These are phyloP conservation scores for Rhizophora apiculata DNA, from an alignment of 345 rosid genomes.

Conservation along the genomic window DNA sequence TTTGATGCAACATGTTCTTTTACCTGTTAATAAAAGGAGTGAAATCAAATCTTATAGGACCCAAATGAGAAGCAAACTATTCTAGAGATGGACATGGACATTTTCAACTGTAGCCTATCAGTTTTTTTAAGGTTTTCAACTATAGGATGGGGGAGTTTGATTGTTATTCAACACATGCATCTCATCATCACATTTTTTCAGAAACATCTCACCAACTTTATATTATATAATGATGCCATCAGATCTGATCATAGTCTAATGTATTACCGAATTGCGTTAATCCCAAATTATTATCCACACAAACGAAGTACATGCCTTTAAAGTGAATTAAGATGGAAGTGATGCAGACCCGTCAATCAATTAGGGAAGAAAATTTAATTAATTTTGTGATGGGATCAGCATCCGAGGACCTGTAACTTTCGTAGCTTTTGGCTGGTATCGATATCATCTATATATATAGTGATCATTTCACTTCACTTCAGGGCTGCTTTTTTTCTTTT, in stretches of 20 bases:
- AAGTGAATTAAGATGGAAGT: conserved; percentile 6
- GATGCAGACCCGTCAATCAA: neutral
- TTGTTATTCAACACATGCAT: neutral
- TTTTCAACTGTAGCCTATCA: neutral
- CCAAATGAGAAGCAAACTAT: conserved; percentile 1
- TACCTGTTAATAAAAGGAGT: conserved; percentile 2
- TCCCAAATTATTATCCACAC: too few species aligned
- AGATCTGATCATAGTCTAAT: neutral
- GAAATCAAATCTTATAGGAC: conserved; percentile 10
- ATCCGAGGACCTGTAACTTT: conserved; percentile 26
- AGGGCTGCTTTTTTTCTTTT: neutral
- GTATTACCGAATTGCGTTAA: neutral
- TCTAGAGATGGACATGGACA: neutral
- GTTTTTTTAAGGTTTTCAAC: conserved; percentile 27
- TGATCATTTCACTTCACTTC: neutral
- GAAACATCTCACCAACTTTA: conserved; percentile 14
- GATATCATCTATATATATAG: neutral
- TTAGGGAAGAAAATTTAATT: neutral
- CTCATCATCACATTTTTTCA: neutral
- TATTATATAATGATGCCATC: neutral
- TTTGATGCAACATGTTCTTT: conserved; percentile 15
- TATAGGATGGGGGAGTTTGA: conserved; percentile 9
- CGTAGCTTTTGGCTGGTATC: conserved; percentile 12
- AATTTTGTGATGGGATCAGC: conserved; percentile 14
- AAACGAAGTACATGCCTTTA: neutral